Conservation (phyloP, 176 grass and related monocot species). For the Cymbopogon citratus region DNA sequence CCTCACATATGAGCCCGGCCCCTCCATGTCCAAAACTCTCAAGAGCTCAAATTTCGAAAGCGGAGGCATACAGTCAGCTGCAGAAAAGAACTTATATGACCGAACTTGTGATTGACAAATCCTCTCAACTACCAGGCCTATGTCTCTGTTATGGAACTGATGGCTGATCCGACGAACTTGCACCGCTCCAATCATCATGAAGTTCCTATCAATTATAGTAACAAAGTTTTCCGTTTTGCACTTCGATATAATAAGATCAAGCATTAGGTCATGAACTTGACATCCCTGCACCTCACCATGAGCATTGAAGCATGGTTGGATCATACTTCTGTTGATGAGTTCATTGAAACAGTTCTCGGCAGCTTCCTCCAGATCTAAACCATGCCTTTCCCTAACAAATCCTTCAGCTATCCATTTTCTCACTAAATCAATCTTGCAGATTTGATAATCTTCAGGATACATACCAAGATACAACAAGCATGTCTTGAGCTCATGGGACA, state of each 20-base stretch:
- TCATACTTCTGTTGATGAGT: slow-evolving; percentile 21
- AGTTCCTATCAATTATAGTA: neutral
- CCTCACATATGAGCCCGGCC: no score
- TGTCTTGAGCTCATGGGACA: neutral
- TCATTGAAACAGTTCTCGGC: slow-evolving; percentile 23
- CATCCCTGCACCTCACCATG: neutral
- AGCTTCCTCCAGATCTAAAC: neutral
- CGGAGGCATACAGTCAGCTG: no score
- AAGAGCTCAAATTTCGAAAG: no score
- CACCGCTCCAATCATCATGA: neutral
- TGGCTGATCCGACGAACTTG: neutral
- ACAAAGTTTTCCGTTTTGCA: slow-evolving; percentile 18
- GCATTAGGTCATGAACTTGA: slow-evolving; percentile 18
- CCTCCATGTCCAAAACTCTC: no score
- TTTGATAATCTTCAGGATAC: neutral
- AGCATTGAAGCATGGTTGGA: neutral
- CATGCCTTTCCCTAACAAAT: slow-evolving; percentile 7
- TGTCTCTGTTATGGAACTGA: neutral
- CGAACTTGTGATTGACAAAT: neutral
- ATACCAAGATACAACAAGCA: slow-evolving; percentile 12
- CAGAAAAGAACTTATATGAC: no score
- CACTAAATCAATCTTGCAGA: neutral
- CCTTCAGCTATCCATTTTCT: slow-evolving; percentile 20
- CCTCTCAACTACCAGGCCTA: neutral
- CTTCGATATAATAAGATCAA: slow-evolving; percentile 22